Base-by-base conservation (phyloP, 495 filamentous ascomycete species). In the Pseudoneurospora amorphoporcata region DNA sequence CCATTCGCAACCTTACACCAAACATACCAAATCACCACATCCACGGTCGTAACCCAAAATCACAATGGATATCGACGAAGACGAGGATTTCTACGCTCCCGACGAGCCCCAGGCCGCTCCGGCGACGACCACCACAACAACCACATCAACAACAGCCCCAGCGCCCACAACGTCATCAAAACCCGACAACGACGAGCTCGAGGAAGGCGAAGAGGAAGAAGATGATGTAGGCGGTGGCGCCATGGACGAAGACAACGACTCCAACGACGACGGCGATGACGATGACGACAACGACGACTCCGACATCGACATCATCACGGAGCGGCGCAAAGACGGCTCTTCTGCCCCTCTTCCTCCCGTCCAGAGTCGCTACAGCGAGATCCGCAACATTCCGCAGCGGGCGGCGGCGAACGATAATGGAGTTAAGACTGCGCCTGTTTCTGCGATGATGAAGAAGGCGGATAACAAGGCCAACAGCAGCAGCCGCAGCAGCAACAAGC, bases 251-350 rank as follows among this genome's bases (percentile, higher is more conserved):
- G 87, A 88, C 79, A 83, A 76, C 23, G 23, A 1, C 73, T 82
- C 86, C 39, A 40, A 40, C 39, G 39, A 40, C 39, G 87, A 88
- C 41, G 90, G 92, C 69, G 93, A 23, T 23, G 23, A 94, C 74
- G 87, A 88, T 19, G 71, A 76, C 70, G 23, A 94, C 74, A 87
- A 88, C 45, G 71, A 76, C 70, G 68, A 14, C 23, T 9, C 75
- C 80, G 95, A 98, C 73, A 92, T 99, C 76, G 94, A 98, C 76
- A 96, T 99, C 76, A 96, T 98, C 75, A 94, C 92, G 73, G 95
- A 94, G 76, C 83, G 87, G 76, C 83, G 87, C 40, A 92, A 95
- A 81, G 93, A 94, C 70, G 91, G 91, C 72, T 85, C 92, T 72
- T 85, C 92, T 53, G 89, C 93, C 70, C 87, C 92, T 61, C 85